Conservation (phyloP, 352 stramenopile species). For the Elongisporangium undulatum region DNA sequence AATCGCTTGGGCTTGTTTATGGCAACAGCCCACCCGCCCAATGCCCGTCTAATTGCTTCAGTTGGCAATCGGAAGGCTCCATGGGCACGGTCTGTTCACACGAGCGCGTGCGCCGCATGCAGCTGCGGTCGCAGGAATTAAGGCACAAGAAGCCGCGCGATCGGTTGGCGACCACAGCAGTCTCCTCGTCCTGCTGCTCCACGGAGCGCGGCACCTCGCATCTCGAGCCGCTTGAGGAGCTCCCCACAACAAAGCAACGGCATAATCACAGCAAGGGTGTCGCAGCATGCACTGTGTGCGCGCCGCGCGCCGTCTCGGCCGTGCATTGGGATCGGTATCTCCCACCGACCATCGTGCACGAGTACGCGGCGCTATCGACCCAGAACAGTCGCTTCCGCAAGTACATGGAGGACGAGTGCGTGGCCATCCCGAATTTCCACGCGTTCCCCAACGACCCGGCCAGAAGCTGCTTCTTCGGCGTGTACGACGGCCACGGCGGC, state of each 20-base stretch:
- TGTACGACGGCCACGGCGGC: constrained; percentile 81
- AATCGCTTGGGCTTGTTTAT: background rate
- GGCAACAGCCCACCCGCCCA: background rate
- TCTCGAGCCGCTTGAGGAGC: background rate
- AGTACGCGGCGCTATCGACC: constrained; percentile 70
- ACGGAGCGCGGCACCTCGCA: background rate
- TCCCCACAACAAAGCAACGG: background rate
- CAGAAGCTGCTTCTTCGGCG: constrained; percentile 75
- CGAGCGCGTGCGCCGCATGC: background rate
- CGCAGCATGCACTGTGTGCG: background rate
- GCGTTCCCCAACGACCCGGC: constrained; percentile 54
- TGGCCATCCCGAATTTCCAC: constrained; percentile 63
- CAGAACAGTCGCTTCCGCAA: constrained; percentile 79
- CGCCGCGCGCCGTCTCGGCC: background rate
- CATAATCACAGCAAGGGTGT: background rate
- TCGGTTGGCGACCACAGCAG: background rate
- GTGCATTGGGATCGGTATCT: background rate
- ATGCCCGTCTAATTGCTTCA: background rate
- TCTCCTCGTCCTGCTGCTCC: background rate
- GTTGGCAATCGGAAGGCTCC: background rate
- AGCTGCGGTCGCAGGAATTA: background rate
- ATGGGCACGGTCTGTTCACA: background rate
- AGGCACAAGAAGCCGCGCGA: background rate
- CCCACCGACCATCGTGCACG: constrained; percentile 23
- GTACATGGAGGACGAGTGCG: constrained; percentile 84